A percentile compares a stretch with the other conserved stretches of the same genome.
These are phyloP conservation scores for Nicotiana sylvestris DNA, from an alignment of 257 asterid genomes.

Conservation along the genomic window DNA sequence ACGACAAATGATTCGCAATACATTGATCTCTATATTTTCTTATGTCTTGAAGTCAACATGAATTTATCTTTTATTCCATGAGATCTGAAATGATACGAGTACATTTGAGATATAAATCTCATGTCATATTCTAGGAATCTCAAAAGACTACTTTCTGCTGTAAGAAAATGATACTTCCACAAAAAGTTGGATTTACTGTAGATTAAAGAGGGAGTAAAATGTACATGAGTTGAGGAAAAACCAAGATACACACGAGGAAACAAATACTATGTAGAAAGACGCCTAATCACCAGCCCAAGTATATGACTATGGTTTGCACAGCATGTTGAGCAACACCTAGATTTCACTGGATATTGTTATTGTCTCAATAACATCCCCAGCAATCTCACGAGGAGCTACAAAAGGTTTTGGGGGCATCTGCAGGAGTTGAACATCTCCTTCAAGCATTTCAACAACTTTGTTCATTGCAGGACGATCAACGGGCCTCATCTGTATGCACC, in stretches of 20 bases:
- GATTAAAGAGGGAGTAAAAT: too few relatives aligned
- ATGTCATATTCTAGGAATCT: too few relatives aligned
- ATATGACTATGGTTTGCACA: neutral
- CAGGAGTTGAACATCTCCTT: slow-evolving; percentile 21
- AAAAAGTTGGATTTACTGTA: too few relatives aligned
- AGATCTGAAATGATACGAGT: neutral
- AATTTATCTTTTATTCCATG: neutral
- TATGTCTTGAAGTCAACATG: neutral
- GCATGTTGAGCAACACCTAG: neutral
- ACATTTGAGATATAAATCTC: neutral
- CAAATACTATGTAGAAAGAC: too few relatives aligned
- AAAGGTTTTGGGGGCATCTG: slow-evolving; percentile 45
- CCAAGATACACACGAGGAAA: too few relatives aligned
- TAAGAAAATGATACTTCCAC: too few relatives aligned
- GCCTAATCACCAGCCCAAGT: too few relatives aligned
- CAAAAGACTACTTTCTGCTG: too few relatives aligned
- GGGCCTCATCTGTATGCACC: slow-evolving; percentile 55
- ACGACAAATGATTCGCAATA: neutral
- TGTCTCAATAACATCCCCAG: neutral
- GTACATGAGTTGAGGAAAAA: too few relatives aligned
- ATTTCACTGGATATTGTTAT: neutral
- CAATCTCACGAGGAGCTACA: slow-evolving; percentile 6
- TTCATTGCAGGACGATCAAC: slow-evolving; percentile 11
- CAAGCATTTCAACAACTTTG: slow-evolving; percentile 43
- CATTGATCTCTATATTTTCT: neutral